Base-by-base conservation (phyloP, 495 filamentous ascomycete species). In the Lepraria neglecta region DNA sequence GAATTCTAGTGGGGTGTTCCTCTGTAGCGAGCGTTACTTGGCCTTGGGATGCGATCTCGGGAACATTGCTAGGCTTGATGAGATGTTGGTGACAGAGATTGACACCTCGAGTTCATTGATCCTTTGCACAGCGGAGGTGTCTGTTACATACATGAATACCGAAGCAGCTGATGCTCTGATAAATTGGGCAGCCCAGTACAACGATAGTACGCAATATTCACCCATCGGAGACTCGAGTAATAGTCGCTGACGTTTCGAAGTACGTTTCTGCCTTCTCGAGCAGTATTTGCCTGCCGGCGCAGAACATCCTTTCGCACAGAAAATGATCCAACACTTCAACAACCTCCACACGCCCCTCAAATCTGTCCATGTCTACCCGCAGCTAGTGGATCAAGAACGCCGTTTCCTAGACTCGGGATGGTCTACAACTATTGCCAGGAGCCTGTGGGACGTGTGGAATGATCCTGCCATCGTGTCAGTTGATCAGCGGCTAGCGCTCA, bases 51-150 rank as follows among this genome's bases (percentile, higher is more conserved):
- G 90, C 63, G 91, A 96, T 74, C 74, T 96, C 48, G 79, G 85
- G 45, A 79, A 90, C 54, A 73, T 90, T 4, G 63, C 72, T 19
- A 76, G 72, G 30, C 76, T 96, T 9, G 73, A 83, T 47, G 63
- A 74, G 21, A 75, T 82, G 24, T 72, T 96, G 40, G 77, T 74
- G 24, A 69, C 63, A 5, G 76, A 84, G 45, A 62, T 88, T 21
- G 75, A 86, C 33, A 69, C 84, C 35, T 63, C 76, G 4, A 74
- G 79, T 3, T 85, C 80, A 61, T 73, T 77, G 11, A 76, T 96
- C 12, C 81, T 96, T 56, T 94, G 90, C 67, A 81, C 88, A 4
- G 91, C 90, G 0, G 92, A 96, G 72, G 91, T 96, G 6, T 95
- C 90, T 6, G 78, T 95, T 38, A 91, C 91, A 2, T 96, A 96